These are phyloP conservation scores for Yarrowia porcina DNA, from an alignment of 805 yeast species.

Conservation along the genomic window DNA sequence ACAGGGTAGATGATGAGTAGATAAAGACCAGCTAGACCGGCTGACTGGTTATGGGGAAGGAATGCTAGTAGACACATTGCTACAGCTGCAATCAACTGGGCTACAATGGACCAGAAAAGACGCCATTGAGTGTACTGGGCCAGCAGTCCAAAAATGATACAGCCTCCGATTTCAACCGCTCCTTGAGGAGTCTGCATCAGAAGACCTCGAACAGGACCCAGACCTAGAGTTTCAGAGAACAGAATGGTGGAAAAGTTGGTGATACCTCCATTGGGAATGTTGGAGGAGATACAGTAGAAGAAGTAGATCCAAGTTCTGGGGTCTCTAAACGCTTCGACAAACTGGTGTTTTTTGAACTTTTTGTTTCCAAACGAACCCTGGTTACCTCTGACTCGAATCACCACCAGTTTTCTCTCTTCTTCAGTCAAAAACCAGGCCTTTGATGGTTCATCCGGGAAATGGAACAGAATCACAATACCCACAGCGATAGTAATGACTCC, in stretches of 20 bases:
- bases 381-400: slow-evolving; percentile 47
- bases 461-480: background rate
- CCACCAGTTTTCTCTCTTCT: background rate
- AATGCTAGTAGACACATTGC: background rate
- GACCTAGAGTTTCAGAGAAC: background rate
- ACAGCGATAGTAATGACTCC: slow-evolving; percentile 1
- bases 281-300: slow-evolving; percentile 40
- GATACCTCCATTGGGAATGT: slow-evolving; percentile 48
- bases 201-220: background rate
- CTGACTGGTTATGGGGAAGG: background rate
- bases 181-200: slow-evolving; percentile 3
- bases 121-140: slow-evolving; percentile 10
- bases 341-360: slow-evolving; percentile 52
- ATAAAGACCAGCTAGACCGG: background rate
- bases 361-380: slow-evolving; percentile 57
- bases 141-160: background rate
- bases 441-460: background rate
- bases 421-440: slow-evolving; percentile 10
- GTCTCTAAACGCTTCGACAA: slow-evolving; percentile 51
- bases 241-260: slow-evolving; percentile 1
- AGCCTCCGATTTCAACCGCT: background rate
- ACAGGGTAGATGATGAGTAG: slow-evolving; percentile 11
- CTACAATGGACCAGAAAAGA: slow-evolving; percentile 4
- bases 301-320: slow-evolving; percentile 50
- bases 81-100: background rate